Percentiles rank a stretch among this genome's conserved stretches.
phyloP scores from a whole-genome alignment of 192 early-diverging fungal genomes.

The Dispira simplex region DNA sequence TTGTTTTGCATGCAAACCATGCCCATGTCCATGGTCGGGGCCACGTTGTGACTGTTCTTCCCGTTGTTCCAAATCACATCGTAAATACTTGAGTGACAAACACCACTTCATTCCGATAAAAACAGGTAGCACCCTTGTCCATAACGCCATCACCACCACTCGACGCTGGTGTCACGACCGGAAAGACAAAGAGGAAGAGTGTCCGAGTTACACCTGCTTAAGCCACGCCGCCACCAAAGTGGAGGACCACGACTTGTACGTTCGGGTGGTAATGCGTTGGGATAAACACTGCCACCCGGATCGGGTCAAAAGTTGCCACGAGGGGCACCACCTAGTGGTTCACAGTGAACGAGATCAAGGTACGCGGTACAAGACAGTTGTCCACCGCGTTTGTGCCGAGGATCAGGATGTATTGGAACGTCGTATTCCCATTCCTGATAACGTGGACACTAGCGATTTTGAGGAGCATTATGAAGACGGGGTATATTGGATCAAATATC shows the following conservation, averaged over 20 bases:
- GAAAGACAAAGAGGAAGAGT: no score
- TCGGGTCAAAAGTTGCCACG: neutral
- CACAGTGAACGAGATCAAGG: conserved; percentile 3
- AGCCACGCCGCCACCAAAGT: neutral
- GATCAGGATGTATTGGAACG: neutral
- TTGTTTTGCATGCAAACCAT: neutral
- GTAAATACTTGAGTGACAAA: neutral
- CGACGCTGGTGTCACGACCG: no score
- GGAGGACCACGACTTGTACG: no score
- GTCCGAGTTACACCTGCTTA: neutral
- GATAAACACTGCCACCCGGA: neutral
- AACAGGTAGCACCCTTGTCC: neutral
- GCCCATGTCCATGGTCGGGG: neutral
- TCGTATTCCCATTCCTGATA: neutral
- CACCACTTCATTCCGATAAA: neutral
- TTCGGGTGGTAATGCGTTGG: neutral
- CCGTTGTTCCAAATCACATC: neutral
- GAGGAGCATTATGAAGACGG: neutral
- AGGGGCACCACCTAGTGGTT: neutral
- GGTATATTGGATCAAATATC: neutral
- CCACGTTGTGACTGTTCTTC: neutral
- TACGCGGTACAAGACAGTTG: neutral
- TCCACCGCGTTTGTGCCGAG: neutral
- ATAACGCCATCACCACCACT: no score
- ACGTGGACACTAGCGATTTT: neutral